Conservation (phyloP, 2,329 filamentous ascomycete genomes). For the Aspergillus glaucus region DNA sequence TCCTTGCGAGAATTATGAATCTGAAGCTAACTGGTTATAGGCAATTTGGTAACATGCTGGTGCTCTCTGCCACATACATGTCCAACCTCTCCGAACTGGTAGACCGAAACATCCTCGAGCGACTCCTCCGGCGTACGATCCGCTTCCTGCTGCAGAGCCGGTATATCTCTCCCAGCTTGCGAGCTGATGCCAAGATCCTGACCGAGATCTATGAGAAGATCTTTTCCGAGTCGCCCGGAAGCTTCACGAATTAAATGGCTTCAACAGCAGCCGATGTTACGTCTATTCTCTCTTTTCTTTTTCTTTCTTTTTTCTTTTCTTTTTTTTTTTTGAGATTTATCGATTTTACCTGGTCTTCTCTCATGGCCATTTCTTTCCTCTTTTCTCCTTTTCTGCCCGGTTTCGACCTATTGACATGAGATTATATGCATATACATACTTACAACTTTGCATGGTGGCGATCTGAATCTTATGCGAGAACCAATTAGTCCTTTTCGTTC, state of each 20-base stretch:
- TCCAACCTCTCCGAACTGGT: slow-evolving; percentile 60
- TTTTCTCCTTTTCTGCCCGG: background rate
- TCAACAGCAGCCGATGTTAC: slow-evolving; percentile 1
- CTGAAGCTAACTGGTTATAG: slow-evolving; percentile 39
- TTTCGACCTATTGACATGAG: background rate
- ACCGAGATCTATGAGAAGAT: slow-evolving; percentile 43
- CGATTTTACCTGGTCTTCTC: too few species aligned
- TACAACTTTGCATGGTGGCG: slow-evolving; percentile 1
- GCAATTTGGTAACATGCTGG: slow-evolving; percentile 93
- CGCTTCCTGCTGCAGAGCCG: slow-evolving; percentile 64
- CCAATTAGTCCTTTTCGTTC: background rate
- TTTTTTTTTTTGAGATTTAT: background rate
- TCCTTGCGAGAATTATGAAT: too few species aligned
- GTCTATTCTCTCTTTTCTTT: slow-evolving; percentile 1
- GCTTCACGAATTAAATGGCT: slow-evolving; percentile 3
- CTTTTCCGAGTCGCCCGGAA: slow-evolving; percentile 29
- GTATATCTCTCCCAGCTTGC: slow-evolving; percentile 67
- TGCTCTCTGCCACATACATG: slow-evolving; percentile 74
- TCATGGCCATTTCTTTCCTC: background rate
- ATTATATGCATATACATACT: slow-evolving; percentile 1
- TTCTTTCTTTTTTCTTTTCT: slow-evolving; percentile 1
- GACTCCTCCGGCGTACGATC: slow-evolving; percentile 68
- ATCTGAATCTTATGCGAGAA: background rate
- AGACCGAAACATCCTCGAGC: slow-evolving; percentile 48
- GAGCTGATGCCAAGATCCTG: slow-evolving; percentile 69